Evolutionary conservation across 2,329 filamentous ascomycete genomes (phyloP).

Genomic region (Teratosphaeria viscida): DNA sequence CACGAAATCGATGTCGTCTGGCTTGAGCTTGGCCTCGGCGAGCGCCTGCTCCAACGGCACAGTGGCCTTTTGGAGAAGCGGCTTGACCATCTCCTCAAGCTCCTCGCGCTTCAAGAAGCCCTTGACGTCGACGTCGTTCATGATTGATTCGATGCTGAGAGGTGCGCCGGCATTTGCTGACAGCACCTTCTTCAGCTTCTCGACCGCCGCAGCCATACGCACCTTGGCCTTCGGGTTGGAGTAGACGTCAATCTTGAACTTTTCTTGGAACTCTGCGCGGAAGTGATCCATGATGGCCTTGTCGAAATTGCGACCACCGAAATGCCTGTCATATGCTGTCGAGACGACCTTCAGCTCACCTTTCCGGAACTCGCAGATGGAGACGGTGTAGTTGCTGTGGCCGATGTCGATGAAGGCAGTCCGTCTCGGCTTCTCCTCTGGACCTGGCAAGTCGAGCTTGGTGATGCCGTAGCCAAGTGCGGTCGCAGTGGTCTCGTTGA

Average conservation of each 20-base stretch:
- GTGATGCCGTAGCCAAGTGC: slow-evolving; percentile 97
- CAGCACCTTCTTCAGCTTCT: slow-evolving; percentile 97
- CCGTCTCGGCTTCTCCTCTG: slow-evolving; percentile 84
- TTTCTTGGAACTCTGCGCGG: slow-evolving; percentile 89
- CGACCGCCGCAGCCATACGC: slow-evolving; percentile 76
- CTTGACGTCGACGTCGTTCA: slow-evolving; percentile 92
- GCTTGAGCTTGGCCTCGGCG: slow-evolving; percentile 80
- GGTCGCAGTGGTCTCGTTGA: slow-evolving; percentile 96
- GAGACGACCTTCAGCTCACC: slow-evolving; percentile 90
- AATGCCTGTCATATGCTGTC: slow-evolving; percentile 88
- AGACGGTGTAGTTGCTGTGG: slow-evolving; percentile 90
- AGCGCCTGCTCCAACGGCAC: slow-evolving; percentile 80
- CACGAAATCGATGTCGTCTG: slow-evolving; percentile 84
- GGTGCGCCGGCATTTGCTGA: slow-evolving; percentile 90
- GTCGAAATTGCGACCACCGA: slow-evolving; percentile 96
- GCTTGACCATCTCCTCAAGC: slow-evolving; percentile 81
- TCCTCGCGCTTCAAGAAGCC: slow-evolving; percentile 88
- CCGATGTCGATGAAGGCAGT: slow-evolving; percentile 92
- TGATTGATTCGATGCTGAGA: slow-evolving; percentile 93
- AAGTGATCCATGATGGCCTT: slow-evolving; percentile 91
- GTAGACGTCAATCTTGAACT: slow-evolving; percentile 93
- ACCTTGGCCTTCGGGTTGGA: slow-evolving; percentile 81
- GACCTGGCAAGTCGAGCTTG: slow-evolving; percentile 79
- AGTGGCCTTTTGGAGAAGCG: slow-evolving; percentile 63
- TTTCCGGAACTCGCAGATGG: slow-evolving; percentile 93